Evolutionary conservation across 2,329 filamentous ascomycete genomes (phyloP).

Genomic region (Microascus cirrosus): DNA sequence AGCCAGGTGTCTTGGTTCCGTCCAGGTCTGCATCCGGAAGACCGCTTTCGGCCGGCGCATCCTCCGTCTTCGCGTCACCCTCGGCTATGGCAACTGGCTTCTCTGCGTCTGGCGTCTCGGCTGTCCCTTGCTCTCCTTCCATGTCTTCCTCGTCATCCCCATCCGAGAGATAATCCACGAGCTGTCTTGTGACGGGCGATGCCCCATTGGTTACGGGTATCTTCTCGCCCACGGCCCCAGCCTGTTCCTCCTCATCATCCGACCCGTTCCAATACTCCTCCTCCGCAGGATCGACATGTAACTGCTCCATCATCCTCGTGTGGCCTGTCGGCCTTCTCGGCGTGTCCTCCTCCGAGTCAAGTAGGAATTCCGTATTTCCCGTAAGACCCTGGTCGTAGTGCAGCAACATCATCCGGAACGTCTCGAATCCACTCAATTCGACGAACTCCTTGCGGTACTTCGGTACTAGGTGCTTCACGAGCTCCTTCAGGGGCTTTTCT

Average conservation of each 20-base stretch:
- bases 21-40: constrained; percentile 10
- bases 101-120: constrained; percentile 3
- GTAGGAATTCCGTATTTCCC: constrained; percentile 56
- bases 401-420: constrained; percentile 64
- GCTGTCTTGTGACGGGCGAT: constrained; percentile 52
- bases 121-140: neutral
- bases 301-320: constrained; percentile 60
- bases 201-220: constrained; percentile 12
- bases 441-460: constrained; percentile 70
- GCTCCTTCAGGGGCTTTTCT: constrained; percentile 61
- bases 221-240: neutral
- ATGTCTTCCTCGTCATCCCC: constrained; percentile 51
- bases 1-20: constrained; percentile 12
- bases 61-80: constrained; percentile 4
- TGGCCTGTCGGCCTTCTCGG: constrained; percentile 29
- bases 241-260: constrained; percentile 42
- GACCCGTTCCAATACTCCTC: constrained; percentile 91
- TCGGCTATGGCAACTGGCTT: neutral
- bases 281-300: constrained; percentile 63
- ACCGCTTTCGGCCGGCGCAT: constrained; percentile 10
- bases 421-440: constrained; percentile 70
- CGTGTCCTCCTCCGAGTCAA: constrained; percentile 56
- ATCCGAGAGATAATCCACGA: constrained; percentile 90
- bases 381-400: constrained; percentile 68
- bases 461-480: constrained; percentile 76